Evolutionary conservation across 179 eudicot species (phyloP).

Genomic region (Vitellaria paradoxa): DNA sequence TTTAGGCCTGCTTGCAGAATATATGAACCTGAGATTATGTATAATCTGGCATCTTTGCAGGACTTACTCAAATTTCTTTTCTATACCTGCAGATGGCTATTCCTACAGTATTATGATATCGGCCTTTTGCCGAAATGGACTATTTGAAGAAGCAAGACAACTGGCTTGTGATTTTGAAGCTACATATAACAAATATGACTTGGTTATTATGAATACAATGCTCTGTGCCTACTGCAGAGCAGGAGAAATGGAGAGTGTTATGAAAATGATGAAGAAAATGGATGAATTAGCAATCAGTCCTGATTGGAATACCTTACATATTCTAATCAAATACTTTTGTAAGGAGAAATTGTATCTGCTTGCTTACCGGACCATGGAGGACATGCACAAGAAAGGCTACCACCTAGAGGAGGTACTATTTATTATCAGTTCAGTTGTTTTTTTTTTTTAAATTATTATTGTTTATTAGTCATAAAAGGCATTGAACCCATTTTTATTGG

Average conservation of each 20-base stretch:
- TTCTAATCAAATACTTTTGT: slow-evolving; percentile 73
- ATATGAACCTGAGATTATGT: background rate
- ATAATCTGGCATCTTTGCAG: slow-evolving; percentile 12
- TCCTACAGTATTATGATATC: slow-evolving; percentile 87
- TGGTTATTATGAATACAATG: slow-evolving; percentile 75
- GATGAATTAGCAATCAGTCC: slow-evolving; percentile 76
- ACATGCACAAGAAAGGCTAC: slow-evolving; percentile 81
- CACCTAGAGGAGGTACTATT: slow-evolving; percentile 65
- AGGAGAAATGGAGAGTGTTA: slow-evolving; percentile 89
- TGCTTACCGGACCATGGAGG: slow-evolving; percentile 76
- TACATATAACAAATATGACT: slow-evolving; percentile 52
- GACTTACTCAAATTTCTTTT: slow-evolving; percentile 5
- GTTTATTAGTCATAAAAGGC: background rate
- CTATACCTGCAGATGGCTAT: slow-evolving; percentile 69
- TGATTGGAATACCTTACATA: slow-evolving; percentile 69
- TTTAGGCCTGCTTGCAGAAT: slow-evolving; percentile 3
- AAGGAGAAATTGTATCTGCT: slow-evolving; percentile 77
- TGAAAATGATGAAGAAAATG: slow-evolving; percentile 81
- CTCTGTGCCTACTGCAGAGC: slow-evolving; percentile 90
- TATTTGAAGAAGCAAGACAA: slow-evolving; percentile 71
- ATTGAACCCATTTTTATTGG: background rate
- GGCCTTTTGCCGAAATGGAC: slow-evolving; percentile 68
- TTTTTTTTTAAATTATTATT: background rate
- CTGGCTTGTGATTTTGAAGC: slow-evolving; percentile 67
- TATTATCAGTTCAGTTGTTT: no score